Evolutionary conservation across 106 monocot species (phyloP).

Genomic region (Dendrobium catenatum): DNA sequence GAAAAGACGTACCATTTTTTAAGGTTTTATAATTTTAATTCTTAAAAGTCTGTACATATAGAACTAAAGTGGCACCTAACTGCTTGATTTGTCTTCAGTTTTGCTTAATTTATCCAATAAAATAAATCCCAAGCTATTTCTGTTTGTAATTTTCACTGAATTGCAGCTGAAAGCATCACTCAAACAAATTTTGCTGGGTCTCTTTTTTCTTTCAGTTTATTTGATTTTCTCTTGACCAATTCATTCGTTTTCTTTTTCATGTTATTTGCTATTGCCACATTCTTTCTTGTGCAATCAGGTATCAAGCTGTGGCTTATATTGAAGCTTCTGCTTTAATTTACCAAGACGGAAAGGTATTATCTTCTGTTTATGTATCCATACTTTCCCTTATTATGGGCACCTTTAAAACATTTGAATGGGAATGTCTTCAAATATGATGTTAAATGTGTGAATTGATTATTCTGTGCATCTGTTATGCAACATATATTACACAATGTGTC

Average conservation of each 20-base stretch:
- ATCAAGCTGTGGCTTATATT: constrained; percentile 95
- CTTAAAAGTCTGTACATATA: neutral
- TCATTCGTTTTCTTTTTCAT: neutral
- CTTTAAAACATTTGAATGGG: neutral
- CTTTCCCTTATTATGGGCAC: neutral
- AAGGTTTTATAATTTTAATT: neutral
- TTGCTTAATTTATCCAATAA: neutral
- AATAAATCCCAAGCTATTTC: neutral
- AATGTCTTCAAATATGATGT: neutral
- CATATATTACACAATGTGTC: neutral
- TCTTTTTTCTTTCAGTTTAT: constrained; percentile 4
- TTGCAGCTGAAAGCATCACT: neutral
- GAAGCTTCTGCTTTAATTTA: constrained; percentile 98
- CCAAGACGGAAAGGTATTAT: constrained; percentile 88
- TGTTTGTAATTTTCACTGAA: neutral
- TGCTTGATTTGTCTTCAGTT: neutral
- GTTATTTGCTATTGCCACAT: neutral
- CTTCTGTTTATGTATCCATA: neutral
- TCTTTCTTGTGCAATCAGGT: constrained; percentile 39
- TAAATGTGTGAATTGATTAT: neutral
- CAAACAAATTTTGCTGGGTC: neutral
- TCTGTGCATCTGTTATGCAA: neutral
- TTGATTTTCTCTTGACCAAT: neutral
- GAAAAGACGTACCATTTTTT: neutral
- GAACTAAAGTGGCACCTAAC: neutral